Evolutionary conservation across 2,329 filamentous ascomycete genomes (phyloP).

Genomic region (Cercospora brassicicola): DNA sequence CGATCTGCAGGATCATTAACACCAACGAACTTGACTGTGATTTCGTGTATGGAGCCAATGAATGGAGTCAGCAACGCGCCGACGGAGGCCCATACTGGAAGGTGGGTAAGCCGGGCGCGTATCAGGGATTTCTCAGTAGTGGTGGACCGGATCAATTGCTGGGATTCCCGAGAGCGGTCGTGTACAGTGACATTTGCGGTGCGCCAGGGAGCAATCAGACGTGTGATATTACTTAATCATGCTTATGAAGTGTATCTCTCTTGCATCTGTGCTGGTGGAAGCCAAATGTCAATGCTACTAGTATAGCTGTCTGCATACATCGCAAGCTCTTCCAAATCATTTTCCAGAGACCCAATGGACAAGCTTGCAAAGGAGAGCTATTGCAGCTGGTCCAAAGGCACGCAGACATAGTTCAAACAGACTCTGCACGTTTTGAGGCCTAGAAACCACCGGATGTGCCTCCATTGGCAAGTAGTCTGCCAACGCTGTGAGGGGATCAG

Average conservation of each 20-base stretch:
- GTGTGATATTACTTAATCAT: no score
- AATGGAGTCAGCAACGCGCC: not conserved
- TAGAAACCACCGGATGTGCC: no score
- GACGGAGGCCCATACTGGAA: not conserved
- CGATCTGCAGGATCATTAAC: not conserved
- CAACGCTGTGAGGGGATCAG: not conserved
- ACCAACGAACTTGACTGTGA: not conserved
- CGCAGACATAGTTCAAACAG: no score
- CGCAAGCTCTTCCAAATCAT: not conserved
- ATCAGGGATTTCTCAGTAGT: not conserved
- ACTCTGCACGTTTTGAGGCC: no score
- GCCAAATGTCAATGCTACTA: not conserved
- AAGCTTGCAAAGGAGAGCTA: not conserved
- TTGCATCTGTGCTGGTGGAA: no score
- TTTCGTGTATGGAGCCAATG: not conserved
- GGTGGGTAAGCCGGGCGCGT: not conserved
- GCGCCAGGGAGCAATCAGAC: not conserved
- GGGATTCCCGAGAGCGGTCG: not conserved
- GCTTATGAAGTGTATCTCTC: no score
- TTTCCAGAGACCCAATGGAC: not conserved
- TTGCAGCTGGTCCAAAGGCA: not conserved
- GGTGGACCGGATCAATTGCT: not conserved
- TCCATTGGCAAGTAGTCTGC: not conserved
- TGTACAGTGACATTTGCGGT: not conserved
- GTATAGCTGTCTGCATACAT: not conserved